Conservation (phyloP, 169 alveolate species). For the Hepatocystis sp. region DNA sequence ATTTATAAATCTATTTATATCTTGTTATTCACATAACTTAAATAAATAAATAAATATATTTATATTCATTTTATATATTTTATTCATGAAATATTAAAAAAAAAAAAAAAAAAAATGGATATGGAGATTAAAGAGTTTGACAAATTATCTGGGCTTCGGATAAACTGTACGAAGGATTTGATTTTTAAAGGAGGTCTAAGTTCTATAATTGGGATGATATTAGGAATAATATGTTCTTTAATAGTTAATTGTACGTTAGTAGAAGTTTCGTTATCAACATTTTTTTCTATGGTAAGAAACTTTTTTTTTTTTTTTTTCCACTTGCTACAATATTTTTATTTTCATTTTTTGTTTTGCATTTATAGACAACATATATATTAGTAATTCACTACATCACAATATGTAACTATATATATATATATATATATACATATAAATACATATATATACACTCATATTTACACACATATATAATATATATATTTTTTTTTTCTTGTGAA, state of each 20-base stretch:
- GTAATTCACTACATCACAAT: no score
- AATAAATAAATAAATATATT: constrained; percentile 1
- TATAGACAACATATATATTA: no score
- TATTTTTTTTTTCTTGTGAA: constrained; percentile 22
- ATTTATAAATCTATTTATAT: no score
- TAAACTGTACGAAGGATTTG: constrained; percentile 66
- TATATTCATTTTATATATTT: not conserved
- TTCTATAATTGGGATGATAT: constrained; percentile 88
- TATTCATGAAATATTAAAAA: not conserved
- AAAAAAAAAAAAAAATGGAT: constrained; percentile 39
- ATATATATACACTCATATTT: constrained; percentile 4
- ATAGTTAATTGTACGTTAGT: constrained; percentile 94
- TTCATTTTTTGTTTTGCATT: no score
- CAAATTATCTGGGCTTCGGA: constrained; percentile 61
- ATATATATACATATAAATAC: not conserved
- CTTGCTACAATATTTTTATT: no score
- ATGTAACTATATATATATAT: no score
- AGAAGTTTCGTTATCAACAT: constrained; percentile 92
- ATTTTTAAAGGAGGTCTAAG: constrained; percentile 76
- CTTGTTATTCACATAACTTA: not conserved
- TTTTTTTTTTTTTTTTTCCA: no score
- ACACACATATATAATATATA: not conserved
- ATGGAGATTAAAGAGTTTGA: constrained; percentile 74
- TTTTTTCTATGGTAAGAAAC: constrained; percentile 90
- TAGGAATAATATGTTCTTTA: constrained; percentile 92